Evolutionary conservation across 257 asterid genomes (phyloP), one percentile per base, ranked within the genome.

Genomic region (Forsythia viridissima): DNA sequence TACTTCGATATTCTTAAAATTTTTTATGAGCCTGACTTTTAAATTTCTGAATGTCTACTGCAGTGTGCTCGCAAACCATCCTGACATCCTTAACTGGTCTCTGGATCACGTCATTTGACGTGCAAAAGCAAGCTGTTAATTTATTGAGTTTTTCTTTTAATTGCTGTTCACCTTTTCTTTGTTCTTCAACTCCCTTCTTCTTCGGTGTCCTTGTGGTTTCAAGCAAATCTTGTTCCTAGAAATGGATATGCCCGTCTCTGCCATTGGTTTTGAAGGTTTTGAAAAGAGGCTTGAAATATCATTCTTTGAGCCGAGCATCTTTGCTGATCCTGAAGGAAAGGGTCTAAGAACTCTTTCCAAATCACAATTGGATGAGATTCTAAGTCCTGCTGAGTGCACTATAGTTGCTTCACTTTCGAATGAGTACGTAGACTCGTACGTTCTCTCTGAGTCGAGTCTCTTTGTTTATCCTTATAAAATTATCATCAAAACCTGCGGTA

Each of bases 371-470:
- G 89, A 85, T 75, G 89, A 85, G 75, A 77, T 85, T 74, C 71
- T 85, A 21, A 80, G 73, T 59, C 89, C 84, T 72, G 85, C 89
- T 75, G 85, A 77, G 71, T 85, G 89, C 72, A 85, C 84, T 30
- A 83, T 83, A 16, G 85, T 78, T 67, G 79, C 73, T 41, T 83
- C 85, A 34, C 77, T 85, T 73, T 85, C 89, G 16, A 85, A 85
- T n/a, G 83, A 85, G 34, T 67, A 74, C 63, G 48, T 85, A 6
- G 89, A 85, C 86, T 85, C 85, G 0, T 85, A 82, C 48, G 80
- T 85, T 72, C 86, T 80, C 73, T 85, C 86, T 1, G 89, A 85
- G 73, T 85, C 87, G 3, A 85, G 89, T 72, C 87, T 85, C 77
- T 85, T 85, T 75, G 84, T 85, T 36, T 82, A 72, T 80, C 76